Conservation (phyloP, 192 early-diverging fungal genomes). For the Backusella macrospora region DNA sequence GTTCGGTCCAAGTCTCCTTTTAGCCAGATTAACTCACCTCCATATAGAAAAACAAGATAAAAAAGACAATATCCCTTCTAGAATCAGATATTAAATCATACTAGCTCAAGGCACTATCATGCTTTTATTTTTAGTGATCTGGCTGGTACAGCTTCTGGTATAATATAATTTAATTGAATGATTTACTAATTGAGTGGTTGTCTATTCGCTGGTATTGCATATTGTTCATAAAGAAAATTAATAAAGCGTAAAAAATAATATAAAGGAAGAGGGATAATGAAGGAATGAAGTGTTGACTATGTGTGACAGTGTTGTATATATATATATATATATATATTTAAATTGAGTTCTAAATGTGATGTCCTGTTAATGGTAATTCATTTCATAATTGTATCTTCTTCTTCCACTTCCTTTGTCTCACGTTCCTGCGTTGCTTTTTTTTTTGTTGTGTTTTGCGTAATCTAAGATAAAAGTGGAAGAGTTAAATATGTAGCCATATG, state of each 20-base stretch:
- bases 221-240: not conserved
- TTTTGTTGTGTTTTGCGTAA: slow-evolving; percentile 23
- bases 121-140: not conserved
- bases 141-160: not conserved
- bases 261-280: not conserved
- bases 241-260: not conserved
- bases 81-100: not conserved
- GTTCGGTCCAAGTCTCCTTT: not conserved
- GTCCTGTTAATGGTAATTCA: slow-evolving; percentile 13
- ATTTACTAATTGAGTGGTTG: not conserved
- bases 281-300: not conserved
- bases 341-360: not conserved
- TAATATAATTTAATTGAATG: not conserved
- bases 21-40: not conserved
- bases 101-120: not conserved
- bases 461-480: slow-evolving; percentile 6
- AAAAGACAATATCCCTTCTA: not conserved
- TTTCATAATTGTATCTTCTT: slow-evolving; percentile 22
- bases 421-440: slow-evolving; percentile 6
- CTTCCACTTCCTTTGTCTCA: not conserved
- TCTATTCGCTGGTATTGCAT: not conserved
- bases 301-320: not conserved
- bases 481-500: not conserved
- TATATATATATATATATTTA: not conserved
- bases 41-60: not conserved